Evolutionary conservation across 2,329 filamentous ascomycete genomes (phyloP).

Genomic region (Fusarium devonianum): DNA sequence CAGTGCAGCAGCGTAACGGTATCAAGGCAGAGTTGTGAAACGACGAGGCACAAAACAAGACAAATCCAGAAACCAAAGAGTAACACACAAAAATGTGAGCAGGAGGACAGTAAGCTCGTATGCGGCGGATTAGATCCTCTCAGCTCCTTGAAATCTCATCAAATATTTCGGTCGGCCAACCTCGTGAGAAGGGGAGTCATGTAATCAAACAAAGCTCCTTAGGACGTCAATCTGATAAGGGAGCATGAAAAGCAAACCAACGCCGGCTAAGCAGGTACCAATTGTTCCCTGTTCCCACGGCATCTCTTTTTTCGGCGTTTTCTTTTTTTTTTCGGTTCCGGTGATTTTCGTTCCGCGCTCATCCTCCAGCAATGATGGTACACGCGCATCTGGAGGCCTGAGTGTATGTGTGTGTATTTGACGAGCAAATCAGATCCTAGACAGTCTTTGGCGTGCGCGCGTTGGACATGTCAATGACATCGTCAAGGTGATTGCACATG

Average conservation of each 20-base stretch:
- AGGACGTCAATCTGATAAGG: conserved; percentile 60
- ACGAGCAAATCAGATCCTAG: conserved; percentile 41
- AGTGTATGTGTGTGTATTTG: conserved; percentile 22
- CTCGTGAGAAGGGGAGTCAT: conserved; percentile 58
- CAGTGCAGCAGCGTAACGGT: conserved; percentile 30
- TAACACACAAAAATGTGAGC: conserved; percentile 42
- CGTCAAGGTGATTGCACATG: conserved; percentile 98
- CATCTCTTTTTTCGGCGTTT: conserved; percentile 36
- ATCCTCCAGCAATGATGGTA: conserved; percentile 37
- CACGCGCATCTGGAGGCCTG: conserved; percentile 35
- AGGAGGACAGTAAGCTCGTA: conserved; percentile 39
- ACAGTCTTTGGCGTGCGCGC: conserved; percentile 65
- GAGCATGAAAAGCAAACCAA: conserved; percentile 50
- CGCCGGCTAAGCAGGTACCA: conserved; percentile 39
- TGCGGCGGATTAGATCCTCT: conserved; percentile 47
- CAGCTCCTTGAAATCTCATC: conserved; percentile 53
- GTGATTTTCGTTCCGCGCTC: conserved; percentile 29
- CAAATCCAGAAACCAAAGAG: conserved; percentile 25
- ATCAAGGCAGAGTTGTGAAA: conserved; percentile 38
- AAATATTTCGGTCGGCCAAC: conserved; percentile 57
- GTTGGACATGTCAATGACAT: conserved; percentile 86
- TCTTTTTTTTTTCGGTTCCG: conserved; percentile 36
- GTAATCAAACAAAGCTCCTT: conserved; percentile 52
- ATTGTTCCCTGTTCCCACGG: too few relatives aligned
- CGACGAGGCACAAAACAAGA: conserved; percentile 15